Evolutionary conservation across 257 asterid species (phyloP).

Genomic region (Verbena officinalis): DNA sequence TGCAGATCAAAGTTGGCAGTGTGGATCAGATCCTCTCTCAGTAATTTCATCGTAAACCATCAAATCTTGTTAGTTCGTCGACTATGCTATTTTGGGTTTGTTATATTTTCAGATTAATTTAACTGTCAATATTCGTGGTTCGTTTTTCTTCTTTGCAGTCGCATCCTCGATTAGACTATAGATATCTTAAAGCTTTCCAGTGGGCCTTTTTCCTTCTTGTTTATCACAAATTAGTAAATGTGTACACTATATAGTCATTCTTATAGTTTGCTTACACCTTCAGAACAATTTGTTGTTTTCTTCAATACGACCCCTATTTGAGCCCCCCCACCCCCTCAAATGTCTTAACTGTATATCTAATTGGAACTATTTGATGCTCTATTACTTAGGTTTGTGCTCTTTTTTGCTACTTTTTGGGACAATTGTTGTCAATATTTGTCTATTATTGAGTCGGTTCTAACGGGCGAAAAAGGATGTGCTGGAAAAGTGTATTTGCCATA

Average conservation of each 20-base stretch:
- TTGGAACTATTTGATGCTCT: background rate
- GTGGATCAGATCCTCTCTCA: slow-evolving; percentile 28
- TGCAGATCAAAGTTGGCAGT: slow-evolving; percentile 55
- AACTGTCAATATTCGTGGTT: slow-evolving; percentile 42
- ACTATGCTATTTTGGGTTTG: slow-evolving; percentile 23
- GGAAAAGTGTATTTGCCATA: slow-evolving; percentile 37
- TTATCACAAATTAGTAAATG: slow-evolving; percentile 23
- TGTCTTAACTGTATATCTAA: background rate
- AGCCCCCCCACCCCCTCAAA: background rate
- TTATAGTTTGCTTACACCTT: slow-evolving; percentile 42
- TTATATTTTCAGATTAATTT: slow-evolving; percentile 33
- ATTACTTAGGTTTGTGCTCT: background rate
- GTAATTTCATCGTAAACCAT: slow-evolving; percentile 19
- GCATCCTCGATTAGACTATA: slow-evolving; percentile 30
- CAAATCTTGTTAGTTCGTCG: background rate
- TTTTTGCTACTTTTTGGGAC: background rate
- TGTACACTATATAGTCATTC: slow-evolving; percentile 41
- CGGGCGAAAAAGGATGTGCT: slow-evolving; percentile 22
- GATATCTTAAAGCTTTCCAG: slow-evolving; percentile 28
- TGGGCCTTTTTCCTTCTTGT: slow-evolving; percentile 20
- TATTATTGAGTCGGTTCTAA: slow-evolving; percentile 19
- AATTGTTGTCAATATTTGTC: slow-evolving; percentile 21
- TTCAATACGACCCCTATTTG: slow-evolving; percentile 23
- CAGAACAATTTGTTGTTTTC: slow-evolving; percentile 29
- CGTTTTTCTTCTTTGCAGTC: slow-evolving; percentile 23